Base-by-base conservation (phyloP, 768 basidiomycete species). In the Tephrocybe sp. region DNA sequence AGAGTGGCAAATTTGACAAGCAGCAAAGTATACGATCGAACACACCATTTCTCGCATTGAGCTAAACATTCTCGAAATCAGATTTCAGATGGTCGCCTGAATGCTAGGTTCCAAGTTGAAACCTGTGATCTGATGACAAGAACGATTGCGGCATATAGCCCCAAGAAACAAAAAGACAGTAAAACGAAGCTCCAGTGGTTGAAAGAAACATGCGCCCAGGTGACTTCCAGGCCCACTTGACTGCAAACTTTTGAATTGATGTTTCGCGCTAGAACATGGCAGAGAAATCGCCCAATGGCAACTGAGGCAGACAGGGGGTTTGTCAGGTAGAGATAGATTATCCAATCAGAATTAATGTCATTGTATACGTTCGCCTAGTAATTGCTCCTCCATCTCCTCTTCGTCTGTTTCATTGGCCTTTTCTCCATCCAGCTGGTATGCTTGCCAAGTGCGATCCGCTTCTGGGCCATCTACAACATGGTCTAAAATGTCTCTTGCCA, bases 401-500 rank as follows among this genome's bases (percentile, higher is more conserved):
- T 80, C 78, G 29, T 83, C 82, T 38, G 69, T 69, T 22, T 69
- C 70, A 55, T 64, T 69, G 11, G 63, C 65, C 19, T 70, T 68
- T 16, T 78, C 74, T 37, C 61, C 61, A 11, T 77, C 74, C 15
- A 67, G 61, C 50, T 83, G 79, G 61, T 78, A 86, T 8, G 79
- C 79, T 48, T 71, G 74, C 79, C 82, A 87, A 19, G 85, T 74
- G 41, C 69, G 72, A 53, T 87, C 85, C n/a, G 73, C 69, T 57
- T 88, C 84, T 6, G 86, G 86, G 0, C 86, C 86, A 58, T 84
- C 83, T 22, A 87, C 78, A n/a, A 87, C 80, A 18, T 76, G 64
- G 47, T 86, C 84, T 42, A 88, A 64, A 16, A 88, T 72, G 18
- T 80, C 77, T 55, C 78, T 73, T 7, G 84, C 77, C 52, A 81